Evolutionary conservation across 768 basidiomycete genomes (phyloP), one percentile per base, ranked within the genome.

Genomic region (Tulasnella sp.): DNA sequence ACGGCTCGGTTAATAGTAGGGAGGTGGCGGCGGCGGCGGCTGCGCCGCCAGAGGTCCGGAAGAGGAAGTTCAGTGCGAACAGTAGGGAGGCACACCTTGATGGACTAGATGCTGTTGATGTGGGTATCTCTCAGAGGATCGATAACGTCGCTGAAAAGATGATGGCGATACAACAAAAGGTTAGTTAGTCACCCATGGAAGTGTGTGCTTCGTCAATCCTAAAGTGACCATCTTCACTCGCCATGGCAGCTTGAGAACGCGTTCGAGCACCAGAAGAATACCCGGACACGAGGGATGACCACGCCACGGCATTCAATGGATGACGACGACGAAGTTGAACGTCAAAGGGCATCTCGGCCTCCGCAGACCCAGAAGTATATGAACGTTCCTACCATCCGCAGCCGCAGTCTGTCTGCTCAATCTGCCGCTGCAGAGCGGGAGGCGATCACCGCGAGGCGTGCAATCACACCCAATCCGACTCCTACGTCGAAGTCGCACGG

Each of bases 91-190:
- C 81, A 19, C 80, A 79, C 42, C 72, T 77, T 32, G 87, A 85
- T 63, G 68, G 71, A 41, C 77, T 91, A 84, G 78, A 75, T 60
- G 88, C 87, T n/a, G 86, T 89, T 15, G 89, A 91, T 65, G 84
- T 88, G 69, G 84, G 84, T 47, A 89, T 93, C 69, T 86, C 81
- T 64, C 78, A 84, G 67, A 84, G 84, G 69, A 91, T 86, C 64
- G 92, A 94, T 66, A 83, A 80, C 67, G 93, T 96, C 58, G 85
- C 88, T 24, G 82, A 87, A 69, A 90, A 92, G 70, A 87, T 96
- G 48, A 67, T 86, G 50, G 82, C 86, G 70, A 94, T 96, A 61
- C 91, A 95, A 73, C 83, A 87, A 64, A 95, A 94, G 81, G 92
- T 91, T 45, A 56, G 75, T 70, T 24, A 30, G 3, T 27, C 2